A percentile compares a stretch with the other conserved stretches of the same genome.
These are phyloP conservation scores for Cladosporium austrohemisphaericum DNA, from an alignment of 2,329 filamentous ascomycete species.

Conservation along the genomic window DNA sequence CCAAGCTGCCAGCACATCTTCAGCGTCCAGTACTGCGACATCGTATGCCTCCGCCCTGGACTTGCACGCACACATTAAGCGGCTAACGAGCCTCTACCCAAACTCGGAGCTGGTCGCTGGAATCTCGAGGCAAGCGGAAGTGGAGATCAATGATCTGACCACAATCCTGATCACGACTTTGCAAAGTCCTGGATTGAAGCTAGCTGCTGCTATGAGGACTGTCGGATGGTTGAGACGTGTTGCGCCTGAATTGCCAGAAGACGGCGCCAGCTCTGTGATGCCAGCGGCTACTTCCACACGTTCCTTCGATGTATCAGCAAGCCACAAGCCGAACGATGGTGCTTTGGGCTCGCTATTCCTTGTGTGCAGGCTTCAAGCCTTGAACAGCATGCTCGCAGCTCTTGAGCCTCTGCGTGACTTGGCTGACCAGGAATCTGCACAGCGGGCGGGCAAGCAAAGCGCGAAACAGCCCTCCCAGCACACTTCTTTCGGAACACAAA, in stretches of 20 bases:
- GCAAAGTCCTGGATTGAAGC: constrained; percentile 73
- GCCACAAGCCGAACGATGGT: constrained; percentile 49
- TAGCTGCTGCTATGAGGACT: constrained; percentile 85
- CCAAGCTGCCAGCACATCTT: constrained; percentile 45
- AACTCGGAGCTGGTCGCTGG: constrained; percentile 70
- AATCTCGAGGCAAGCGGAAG: constrained; percentile 73
- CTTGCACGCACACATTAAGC: constrained; percentile 86
- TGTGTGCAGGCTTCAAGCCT: constrained; percentile 75
- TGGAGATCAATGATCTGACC: constrained; percentile 84
- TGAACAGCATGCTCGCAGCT: constrained; percentile 75
- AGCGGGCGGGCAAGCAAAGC: constrained; percentile 34
- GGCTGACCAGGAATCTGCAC: constrained; percentile 75
- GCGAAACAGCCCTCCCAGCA: constrained; percentile 38
- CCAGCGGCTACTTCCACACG: constrained; percentile 28
- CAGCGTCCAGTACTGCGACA: constrained; percentile 39
- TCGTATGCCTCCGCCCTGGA: constrained; percentile 90
- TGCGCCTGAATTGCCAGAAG: constrained; percentile 68
- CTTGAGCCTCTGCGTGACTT: constrained; percentile 81
- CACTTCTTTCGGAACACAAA: constrained; percentile 75
- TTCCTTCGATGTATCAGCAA: constrained; percentile 25
- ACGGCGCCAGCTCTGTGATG: constrained; percentile 25
- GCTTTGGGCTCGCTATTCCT: constrained; percentile 80
- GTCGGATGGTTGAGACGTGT: constrained; percentile 87
- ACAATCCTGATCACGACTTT: constrained; percentile 76
- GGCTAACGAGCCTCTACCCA: constrained; percentile 78